Percentiles rank a stretch among this genome's conserved stretches.
Conservation (phyloP, 2,329 filamentous ascomycete genomes). For the Claviceps spartinae region DNA sequence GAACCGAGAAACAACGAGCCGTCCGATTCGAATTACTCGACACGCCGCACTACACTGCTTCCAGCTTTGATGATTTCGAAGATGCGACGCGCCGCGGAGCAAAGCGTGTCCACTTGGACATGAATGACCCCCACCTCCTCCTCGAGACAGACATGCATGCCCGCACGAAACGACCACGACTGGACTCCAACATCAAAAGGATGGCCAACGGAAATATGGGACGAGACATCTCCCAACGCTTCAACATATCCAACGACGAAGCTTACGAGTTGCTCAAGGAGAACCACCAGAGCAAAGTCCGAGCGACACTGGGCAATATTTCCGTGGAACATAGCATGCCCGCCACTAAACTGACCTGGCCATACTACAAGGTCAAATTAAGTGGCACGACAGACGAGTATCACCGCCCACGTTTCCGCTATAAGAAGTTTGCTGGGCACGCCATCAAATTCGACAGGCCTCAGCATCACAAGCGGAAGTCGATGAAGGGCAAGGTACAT, state of each 20-base stretch:
- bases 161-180: slow-evolving; percentile 44
- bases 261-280: slow-evolving; percentile 93
- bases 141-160: slow-evolving; percentile 62
- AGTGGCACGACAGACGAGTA: slow-evolving; percentile 64
- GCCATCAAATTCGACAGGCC: slow-evolving; percentile 60
- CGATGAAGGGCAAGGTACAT: slow-evolving; percentile 65
- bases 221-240: slow-evolving; percentile 64
- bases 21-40: slow-evolving; percentile 45
- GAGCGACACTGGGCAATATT: slow-evolving; percentile 80
- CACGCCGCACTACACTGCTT: slow-evolving; percentile 46
- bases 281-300: slow-evolving; percentile 91
- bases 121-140: slow-evolving; percentile 78
- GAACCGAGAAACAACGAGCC: slow-evolving; percentile 55
- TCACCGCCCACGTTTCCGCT: slow-evolving; percentile 66
- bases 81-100: slow-evolving; percentile 57
- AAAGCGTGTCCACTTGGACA: slow-evolving; percentile 69
- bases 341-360: slow-evolving; percentile 81
- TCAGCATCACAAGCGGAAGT: slow-evolving; percentile 65
- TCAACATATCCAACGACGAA: slow-evolving; percentile 93
- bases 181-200: slow-evolving; percentile 46
- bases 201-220: slow-evolving; percentile 56
- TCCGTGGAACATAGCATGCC: slow-evolving; percentile 92
- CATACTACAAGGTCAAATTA: slow-evolving; percentile 86
- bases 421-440: slow-evolving; percentile 53
- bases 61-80: slow-evolving; percentile 71